Percentiles rank a stretch among this genome's conserved stretches.
These are phyloP conservation scores for Rubus idaeus DNA, from an alignment of 306 rosid species.

Conservation along the genomic window DNA sequence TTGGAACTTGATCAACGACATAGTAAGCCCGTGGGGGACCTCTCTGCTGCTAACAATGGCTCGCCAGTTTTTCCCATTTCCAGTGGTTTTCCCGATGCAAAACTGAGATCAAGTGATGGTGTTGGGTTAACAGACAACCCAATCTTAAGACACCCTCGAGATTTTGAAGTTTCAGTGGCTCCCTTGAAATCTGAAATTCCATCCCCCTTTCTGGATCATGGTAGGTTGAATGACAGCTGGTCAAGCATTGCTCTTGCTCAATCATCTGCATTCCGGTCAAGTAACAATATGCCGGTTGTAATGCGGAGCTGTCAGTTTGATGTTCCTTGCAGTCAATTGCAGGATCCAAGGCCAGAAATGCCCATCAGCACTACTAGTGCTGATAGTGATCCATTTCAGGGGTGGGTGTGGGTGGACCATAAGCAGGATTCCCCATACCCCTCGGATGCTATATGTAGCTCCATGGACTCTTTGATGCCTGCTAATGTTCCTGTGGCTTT, in stretches of 20 bases:
- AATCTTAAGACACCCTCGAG: constrained; percentile 45
- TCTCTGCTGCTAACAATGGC: constrained; percentile 40
- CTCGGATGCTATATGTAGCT: constrained; percentile 43
- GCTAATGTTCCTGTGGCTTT: constrained; percentile 43
- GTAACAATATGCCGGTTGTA: constrained; percentile 38
- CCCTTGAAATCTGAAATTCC: constrained; percentile 53
- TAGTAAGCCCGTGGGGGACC: constrained; percentile 37
- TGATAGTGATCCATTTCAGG: constrained; percentile 44
- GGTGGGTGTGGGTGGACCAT: constrained; percentile 51
- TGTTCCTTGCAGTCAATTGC: constrained; percentile 43
- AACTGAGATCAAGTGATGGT: constrained; percentile 34
- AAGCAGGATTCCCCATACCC: constrained; percentile 48
- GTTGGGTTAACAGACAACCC: constrained; percentile 38
- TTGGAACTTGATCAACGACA: constrained; percentile 59
- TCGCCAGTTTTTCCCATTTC: constrained; percentile 49
- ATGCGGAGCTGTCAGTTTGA: constrained; percentile 38
- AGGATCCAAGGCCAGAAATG: constrained; percentile 42
- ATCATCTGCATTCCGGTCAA: constrained; percentile 50
- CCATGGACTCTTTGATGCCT: constrained; percentile 49
- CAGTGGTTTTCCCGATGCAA: constrained; percentile 48
- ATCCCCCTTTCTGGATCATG: constrained; percentile 47
- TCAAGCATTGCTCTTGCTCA: constrained; percentile 43
- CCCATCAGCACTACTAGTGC: constrained; percentile 35
- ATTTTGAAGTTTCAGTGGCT: constrained; percentile 38
- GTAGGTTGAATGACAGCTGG: constrained; percentile 59